These are phyloP conservation scores for Linderniella brevidens DNA, from an alignment of 257 asterid genomes.

Conservation along the genomic window DNA sequence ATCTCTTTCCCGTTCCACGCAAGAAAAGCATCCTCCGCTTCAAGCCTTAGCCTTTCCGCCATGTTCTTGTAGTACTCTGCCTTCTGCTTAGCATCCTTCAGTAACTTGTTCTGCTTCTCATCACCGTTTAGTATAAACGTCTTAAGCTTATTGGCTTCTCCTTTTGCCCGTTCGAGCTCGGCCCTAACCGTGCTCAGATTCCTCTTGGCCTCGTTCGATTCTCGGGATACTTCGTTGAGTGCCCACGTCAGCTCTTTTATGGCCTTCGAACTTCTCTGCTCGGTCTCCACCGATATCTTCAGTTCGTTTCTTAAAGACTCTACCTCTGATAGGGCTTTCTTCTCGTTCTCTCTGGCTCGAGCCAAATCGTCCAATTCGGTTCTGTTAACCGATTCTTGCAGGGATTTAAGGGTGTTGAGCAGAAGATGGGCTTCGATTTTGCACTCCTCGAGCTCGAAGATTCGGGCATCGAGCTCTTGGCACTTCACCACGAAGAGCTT, in stretches of 20 bases:
- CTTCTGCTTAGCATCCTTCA: constrained; percentile 37
- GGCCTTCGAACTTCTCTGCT: constrained; percentile 55
- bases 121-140: constrained; percentile 19
- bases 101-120: constrained; percentile 23
- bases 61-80: constrained; percentile 33
- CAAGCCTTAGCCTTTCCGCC: constrained; percentile 48
- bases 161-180: constrained; percentile 24
- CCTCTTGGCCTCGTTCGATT: constrained; percentile 40
- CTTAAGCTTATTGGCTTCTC: constrained; percentile 30
- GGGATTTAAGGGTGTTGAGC: constrained; percentile 8
- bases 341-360: constrained; percentile 15
- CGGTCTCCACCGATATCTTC: constrained; percentile 39
- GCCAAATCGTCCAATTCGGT: too few relatives aligned
- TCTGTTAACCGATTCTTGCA: constrained; percentile 7
- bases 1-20: constrained; percentile 90
- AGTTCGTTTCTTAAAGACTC: constrained; percentile 28
- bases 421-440: constrained; percentile 12
- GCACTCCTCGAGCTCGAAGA: constrained; percentile 28
- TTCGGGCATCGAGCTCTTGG: constrained; percentile 26
- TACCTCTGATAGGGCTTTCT: constrained; percentile 17
- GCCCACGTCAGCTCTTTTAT: constrained; percentile 76
- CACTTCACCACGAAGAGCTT: constrained; percentile 21
- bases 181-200: constrained; percentile 15
- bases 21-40: constrained; percentile 65
- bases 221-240: constrained; percentile 50